Evolutionary conservation across 345 rosid species (phyloP).

Genomic region (Eucalyptus fibrosa): DNA sequence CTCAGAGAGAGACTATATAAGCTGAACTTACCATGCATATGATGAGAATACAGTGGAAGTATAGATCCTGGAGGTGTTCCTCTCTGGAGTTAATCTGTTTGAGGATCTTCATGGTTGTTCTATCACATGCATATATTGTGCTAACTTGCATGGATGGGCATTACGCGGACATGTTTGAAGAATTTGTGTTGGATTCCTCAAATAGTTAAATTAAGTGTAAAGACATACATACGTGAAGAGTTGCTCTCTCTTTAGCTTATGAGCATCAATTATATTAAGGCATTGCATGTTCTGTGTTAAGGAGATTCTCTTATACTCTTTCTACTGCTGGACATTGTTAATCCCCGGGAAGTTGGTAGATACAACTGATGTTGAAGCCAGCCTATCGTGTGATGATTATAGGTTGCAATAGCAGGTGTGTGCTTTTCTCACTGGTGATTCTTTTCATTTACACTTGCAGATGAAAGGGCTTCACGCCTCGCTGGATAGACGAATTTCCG

Average conservation of each 20-base stretch:
- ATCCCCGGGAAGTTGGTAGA: neutral
- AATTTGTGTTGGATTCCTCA: neutral
- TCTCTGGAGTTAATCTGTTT: neutral
- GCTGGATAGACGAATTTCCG: slow-evolving; percentile 58
- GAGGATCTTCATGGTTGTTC: neutral
- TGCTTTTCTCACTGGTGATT: neutral
- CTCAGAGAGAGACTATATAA: neutral
- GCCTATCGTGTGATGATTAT: neutral
- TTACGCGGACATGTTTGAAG: neutral
- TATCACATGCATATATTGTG: neutral
- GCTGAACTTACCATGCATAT: neutral
- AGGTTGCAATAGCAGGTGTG: neutral
- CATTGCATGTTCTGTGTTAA: neutral
- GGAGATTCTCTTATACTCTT: neutral
- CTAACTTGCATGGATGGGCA: neutral
- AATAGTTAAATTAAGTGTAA: neutral
- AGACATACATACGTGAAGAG: neutral
- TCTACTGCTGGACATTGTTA: neutral
- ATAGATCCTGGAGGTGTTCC: neutral
- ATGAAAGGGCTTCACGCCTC: slow-evolving; percentile 55
- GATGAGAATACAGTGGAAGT: neutral
- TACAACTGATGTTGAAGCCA: neutral
- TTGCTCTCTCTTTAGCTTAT: neutral
- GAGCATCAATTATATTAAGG: neutral
- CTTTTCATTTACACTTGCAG: slow-evolving; percentile 6